Evolutionary conservation across 306 rosid species (phyloP).

Genomic region (Acacia crassicarpa): DNA sequence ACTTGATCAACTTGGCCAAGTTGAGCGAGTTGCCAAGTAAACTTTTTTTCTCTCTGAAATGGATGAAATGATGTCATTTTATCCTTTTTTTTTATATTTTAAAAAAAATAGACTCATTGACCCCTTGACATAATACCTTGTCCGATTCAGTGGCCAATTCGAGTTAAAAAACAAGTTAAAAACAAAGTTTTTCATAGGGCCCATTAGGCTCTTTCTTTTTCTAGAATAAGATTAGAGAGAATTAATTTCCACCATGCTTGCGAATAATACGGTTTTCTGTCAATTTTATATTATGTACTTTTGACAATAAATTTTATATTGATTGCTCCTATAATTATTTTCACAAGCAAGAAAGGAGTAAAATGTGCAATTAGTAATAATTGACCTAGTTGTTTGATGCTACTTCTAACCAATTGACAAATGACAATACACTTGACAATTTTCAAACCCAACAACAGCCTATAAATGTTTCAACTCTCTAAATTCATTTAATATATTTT

Average conservation of each 20-base stretch:
- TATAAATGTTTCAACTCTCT: background rate
- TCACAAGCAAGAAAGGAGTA: background rate
- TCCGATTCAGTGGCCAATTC: accelerated
- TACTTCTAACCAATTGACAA: background rate
- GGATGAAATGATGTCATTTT: too few relatives aligned
- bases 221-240: background rate
- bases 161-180: too few relatives aligned
- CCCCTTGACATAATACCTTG: too few relatives aligned
- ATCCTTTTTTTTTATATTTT: too few relatives aligned
- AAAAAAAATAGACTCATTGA: too few relatives aligned
- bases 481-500: too few relatives aligned
- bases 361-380: background rate
- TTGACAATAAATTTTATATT: background rate
- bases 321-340: background rate
- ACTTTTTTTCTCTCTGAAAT: too few relatives aligned
- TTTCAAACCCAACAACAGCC: background rate
- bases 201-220: background rate
- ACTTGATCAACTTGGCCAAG: too few relatives aligned
- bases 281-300: background rate
- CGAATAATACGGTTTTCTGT: too few relatives aligned
- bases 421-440: background rate
- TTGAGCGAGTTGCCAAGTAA: too few relatives aligned
- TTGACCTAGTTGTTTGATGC: background rate
- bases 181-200: background rate
- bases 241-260: background rate